Percentiles rank a stretch among this genome's conserved stretches.
Conservation (phyloP, 2,329 filamentous ascomycete species). For the Ceratocystis colombiana region DNA sequence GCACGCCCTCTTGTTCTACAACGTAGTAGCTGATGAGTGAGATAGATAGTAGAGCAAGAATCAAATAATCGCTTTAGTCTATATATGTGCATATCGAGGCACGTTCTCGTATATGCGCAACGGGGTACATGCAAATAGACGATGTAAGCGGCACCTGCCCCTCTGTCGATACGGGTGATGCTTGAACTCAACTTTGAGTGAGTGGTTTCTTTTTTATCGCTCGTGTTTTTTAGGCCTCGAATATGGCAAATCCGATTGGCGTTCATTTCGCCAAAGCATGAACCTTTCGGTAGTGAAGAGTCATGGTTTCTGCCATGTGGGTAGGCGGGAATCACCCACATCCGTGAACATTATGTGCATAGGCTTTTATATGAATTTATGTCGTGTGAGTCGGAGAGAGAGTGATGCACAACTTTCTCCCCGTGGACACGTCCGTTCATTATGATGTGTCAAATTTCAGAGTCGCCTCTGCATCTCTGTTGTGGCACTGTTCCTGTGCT, state of each 20-base stretch:
- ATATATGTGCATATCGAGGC: not conserved
- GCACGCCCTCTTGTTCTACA: not conserved
- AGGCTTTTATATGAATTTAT: too few species aligned
- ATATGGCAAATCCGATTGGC: constrained; percentile 7
- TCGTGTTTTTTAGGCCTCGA: not conserved
- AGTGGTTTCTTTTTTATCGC: constrained; percentile 1
- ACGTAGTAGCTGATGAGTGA: too few species aligned
- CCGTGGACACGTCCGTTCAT: not conserved
- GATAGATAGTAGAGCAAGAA: not conserved
- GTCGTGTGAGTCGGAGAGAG: too few species aligned
- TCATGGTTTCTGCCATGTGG: not conserved
- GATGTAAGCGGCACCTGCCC: not conserved
- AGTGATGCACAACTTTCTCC: not conserved
- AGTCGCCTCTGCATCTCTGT: not conserved
- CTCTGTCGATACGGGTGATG: not conserved
- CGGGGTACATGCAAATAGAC: too few species aligned
- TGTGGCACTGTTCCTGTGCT: constrained; percentile 7
- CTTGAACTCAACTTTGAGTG: not conserved
- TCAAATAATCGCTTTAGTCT: not conserved
- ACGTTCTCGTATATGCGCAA: not conserved
- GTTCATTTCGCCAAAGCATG: constrained; percentile 7
- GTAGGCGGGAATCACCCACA: not conserved
- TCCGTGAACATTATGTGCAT: too few species aligned
- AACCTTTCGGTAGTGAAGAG: constrained; percentile 3
- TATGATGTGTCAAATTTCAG: constrained; percentile 6